Evolutionary conservation across 768 basidiomycete genomes (phyloP), one percentile per base, ranked within the genome.

Genomic region (Mrakia frigida): DNA sequence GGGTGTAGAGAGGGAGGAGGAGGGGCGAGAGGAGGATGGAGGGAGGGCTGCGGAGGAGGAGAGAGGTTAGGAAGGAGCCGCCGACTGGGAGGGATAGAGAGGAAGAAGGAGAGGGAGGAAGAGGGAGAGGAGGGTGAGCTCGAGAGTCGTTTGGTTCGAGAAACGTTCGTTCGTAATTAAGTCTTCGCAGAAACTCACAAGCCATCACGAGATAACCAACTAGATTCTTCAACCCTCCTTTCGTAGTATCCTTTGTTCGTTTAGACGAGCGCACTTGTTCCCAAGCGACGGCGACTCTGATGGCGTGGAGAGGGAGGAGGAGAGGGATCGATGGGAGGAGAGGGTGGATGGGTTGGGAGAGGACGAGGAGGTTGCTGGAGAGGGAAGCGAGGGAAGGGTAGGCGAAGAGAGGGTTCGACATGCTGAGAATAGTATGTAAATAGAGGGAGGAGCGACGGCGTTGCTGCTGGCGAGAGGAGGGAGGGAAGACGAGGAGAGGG

Each of bases 241-340:
- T 5, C 6, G 4, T 25, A 0, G 3, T 39, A 0, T 10, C 35
- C 37, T 6, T 39, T 18, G 21, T 2, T n/a, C 35, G 7, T 5
- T 35, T 37, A 1, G 37, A 39, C 0, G 65, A n/a, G 0, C 65
- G 9, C 21, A 39, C 11, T 25, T 68, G 65, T 6, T 68, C 37
- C 35, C 39, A 68, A 4, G 65, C 65, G 16, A 68, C 43, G 1
- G 35, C 35, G 65, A 68, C 65, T 14, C 65, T 13, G 37, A n/a
- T n/a, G 21, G 65, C 65, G 39, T 68, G 65, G 1, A 68, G 35
- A 16, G 65, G 65, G 65, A 68, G 35, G 65, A 68, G 65, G 9
- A 68, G 35, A n/a, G 65, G 65, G 65, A 68, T 41, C 23, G 65
- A 25, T 25, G 65, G 65, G 3, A 68, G 65, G 39, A 68, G 65